These are phyloP conservation scores for Fusarium compactum DNA, from an alignment of 2,329 filamentous ascomycete genomes.

Conservation along the genomic window DNA sequence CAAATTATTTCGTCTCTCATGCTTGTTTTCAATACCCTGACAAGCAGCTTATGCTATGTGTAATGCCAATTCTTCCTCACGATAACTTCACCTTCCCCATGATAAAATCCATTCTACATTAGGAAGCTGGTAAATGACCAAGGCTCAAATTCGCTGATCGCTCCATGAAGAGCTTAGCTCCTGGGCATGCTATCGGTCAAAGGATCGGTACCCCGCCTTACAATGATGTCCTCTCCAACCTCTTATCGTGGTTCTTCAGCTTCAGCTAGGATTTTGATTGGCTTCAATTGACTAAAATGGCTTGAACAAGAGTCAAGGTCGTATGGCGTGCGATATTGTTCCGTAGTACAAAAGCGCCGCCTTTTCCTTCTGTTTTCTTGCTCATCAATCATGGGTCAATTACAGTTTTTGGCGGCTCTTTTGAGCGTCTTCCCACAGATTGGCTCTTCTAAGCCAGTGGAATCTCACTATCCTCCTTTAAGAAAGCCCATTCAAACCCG, in stretches of 20 bases:
- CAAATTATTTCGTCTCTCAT: background rate
- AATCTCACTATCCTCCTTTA: constrained; percentile 23
- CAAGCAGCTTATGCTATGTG: background rate
- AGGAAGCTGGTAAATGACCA: constrained; percentile 29
- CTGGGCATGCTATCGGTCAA: background rate
- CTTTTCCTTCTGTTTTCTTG: background rate
- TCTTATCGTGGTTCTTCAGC: background rate
- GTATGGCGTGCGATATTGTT: background rate
- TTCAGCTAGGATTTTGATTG: background rate
- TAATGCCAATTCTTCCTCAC: background rate
- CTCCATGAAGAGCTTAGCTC: constrained; percentile 17
- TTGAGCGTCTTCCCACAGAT: constrained; percentile 16
- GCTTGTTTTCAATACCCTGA: background rate
- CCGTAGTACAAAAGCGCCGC: constrained; percentile 1
- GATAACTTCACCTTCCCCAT: background rate
- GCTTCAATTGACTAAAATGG: background rate
- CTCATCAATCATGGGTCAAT: constrained; percentile 1
- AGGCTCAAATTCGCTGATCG: constrained; percentile 17
- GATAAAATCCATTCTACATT: background rate
- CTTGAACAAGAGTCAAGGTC: background rate
- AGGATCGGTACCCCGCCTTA: constrained; percentile 17
- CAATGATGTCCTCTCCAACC: background rate
- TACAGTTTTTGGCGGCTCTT: constrained; percentile 3
- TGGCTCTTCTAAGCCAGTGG: constrained; percentile 12
- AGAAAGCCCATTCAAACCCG: constrained; percentile 10